Conservation (phyloP, 192 early-diverging fungal genomes). For the Funneliformis mosseae region DNA sequence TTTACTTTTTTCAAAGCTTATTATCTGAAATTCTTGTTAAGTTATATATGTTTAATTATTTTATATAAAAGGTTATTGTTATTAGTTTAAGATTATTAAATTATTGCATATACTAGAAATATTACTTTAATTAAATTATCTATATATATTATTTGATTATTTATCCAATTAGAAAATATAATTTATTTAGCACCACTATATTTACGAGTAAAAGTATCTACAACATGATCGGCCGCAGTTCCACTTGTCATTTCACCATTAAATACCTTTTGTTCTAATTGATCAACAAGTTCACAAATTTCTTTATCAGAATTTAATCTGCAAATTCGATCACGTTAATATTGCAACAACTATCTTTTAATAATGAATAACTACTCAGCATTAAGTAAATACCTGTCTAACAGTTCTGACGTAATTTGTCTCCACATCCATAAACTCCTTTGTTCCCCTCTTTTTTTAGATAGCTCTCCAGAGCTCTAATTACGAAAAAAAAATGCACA, state of each 20-base stretch:
- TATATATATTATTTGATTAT: too few relatives aligned
- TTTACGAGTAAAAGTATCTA: conserved; percentile 46
- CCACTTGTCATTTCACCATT: conserved; percentile 54
- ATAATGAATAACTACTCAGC: not conserved
- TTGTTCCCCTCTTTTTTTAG: conserved; percentile 58
- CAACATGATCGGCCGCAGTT: conserved; percentile 52
- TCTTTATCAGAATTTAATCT: conserved; percentile 47
- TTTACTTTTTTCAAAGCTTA: too few relatives aligned
- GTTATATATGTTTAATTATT: too few relatives aligned
- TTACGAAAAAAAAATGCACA: not conserved
- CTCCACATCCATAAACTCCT: conserved; percentile 72
- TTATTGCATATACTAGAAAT: too few relatives aligned
- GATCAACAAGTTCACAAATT: conserved; percentile 41
- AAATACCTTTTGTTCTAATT: conserved; percentile 50
- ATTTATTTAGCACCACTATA: not conserved
- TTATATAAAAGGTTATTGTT: too few relatives aligned
- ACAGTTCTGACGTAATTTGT: conserved; percentile 63
- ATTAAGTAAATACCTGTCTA: conserved; percentile 46
- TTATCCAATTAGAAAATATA: too few relatives aligned
- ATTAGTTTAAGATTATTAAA: too few relatives aligned
- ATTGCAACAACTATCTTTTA: not conserved
- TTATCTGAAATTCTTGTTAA: too few relatives aligned
- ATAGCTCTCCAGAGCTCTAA: conserved; percentile 41
- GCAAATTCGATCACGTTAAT: not conserved
- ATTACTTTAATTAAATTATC: too few relatives aligned